Conservation (phyloP, 2,329 filamentous ascomycete genomes). For the Bertia moriformis region DNA sequence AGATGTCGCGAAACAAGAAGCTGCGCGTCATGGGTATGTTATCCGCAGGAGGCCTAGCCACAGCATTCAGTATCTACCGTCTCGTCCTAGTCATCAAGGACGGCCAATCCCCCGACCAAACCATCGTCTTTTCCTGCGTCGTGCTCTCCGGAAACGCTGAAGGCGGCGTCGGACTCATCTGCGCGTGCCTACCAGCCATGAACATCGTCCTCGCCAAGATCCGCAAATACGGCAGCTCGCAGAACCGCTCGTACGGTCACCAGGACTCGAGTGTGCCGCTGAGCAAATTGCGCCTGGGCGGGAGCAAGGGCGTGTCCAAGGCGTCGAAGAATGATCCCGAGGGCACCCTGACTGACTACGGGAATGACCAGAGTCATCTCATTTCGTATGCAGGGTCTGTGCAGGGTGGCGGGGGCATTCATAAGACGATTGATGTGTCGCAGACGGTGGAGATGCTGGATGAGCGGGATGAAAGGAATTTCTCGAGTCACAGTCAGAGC, state of each 20-base stretch:
- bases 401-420: not conserved
- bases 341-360: not conserved
- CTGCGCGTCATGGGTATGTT: conserved; percentile 13
- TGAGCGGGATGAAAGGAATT: no score
- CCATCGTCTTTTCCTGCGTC: conserved; percentile 12
- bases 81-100: conserved; percentile 10
- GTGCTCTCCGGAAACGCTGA: conserved; percentile 15
- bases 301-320: not conserved
- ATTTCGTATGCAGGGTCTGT: not conserved
- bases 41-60: conserved; percentile 15
- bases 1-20: conserved; percentile 12
- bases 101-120: conserved; percentile 10
- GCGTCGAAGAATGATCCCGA: not conserved
- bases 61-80: conserved; percentile 14
- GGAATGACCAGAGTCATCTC: not conserved
- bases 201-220: conserved; percentile 11
- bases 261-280: not conserved
- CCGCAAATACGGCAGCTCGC: conserved; percentile 5
- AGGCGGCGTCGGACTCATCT: conserved; percentile 14
- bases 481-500: no score
- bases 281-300: not conserved
- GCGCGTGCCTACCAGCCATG: conserved; percentile 13
- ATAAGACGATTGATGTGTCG: not conserved
- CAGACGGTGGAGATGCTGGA: conserved; percentile 1
- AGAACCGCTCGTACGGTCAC: not conserved